Conservation (phyloP, 2,329 filamentous ascomycete genomes). For the Beauveria rudraprayagi region DNA sequence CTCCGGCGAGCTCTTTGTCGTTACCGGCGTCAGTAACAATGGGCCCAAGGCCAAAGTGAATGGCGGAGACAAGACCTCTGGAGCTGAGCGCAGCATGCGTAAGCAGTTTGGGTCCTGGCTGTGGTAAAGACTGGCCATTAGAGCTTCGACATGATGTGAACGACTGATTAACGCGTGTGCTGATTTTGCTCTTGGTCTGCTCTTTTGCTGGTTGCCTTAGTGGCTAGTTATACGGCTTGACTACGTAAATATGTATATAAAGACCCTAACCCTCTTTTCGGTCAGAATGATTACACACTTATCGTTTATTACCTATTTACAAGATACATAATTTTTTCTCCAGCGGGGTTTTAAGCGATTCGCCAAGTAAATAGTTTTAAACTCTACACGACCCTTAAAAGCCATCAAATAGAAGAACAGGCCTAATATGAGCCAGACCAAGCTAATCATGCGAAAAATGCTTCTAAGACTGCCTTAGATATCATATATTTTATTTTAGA, state of each 20-base stretch:
- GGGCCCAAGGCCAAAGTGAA: not conserved
- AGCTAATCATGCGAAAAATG: not conserved
- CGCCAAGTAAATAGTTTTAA: too few species aligned
- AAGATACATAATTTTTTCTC: too few species aligned
- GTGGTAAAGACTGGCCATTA: not conserved
- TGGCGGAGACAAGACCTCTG: not conserved
- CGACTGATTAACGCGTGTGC: too few species aligned
- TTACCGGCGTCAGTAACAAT: constrained; percentile 17
- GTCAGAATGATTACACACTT: too few species aligned
- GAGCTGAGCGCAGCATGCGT: not conserved
- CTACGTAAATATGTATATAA: too few species aligned
- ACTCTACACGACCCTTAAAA: not conserved
- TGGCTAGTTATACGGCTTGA: too few species aligned
- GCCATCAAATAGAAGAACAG: not conserved
- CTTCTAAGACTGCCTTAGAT: not conserved
- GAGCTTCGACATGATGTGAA: not conserved
- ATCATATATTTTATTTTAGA: not conserved
- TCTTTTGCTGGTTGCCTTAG: too few species aligned
- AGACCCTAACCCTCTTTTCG: too few species aligned
- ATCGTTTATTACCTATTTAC: too few species aligned
- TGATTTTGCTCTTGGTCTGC: too few species aligned
- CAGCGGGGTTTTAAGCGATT: not conserved
- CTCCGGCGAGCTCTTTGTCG: constrained; percentile 48
- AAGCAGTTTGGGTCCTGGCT: not conserved
- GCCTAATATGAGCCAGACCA: not conserved